Conservation (phyloP, 1,284 basidiomycete genomes). For the Ganoderma meredithae region DNA sequence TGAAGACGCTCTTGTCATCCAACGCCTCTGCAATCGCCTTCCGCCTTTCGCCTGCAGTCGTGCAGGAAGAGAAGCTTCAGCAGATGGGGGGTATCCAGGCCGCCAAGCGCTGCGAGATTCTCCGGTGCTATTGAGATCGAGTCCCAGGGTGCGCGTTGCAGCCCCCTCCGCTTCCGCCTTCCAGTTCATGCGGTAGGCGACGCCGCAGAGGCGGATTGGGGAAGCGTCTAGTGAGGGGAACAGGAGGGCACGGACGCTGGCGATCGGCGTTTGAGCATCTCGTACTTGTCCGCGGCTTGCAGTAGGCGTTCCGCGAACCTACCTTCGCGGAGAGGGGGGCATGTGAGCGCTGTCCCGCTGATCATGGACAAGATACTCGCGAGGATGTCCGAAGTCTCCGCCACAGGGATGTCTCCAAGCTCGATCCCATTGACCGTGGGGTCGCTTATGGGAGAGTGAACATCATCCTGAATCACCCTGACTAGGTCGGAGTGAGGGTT, state of each 20-base stretch:
- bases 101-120: slow-evolving; percentile 24
- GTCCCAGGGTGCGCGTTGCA: slow-evolving; percentile 47
- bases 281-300: slow-evolving; percentile 68
- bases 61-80: slow-evolving; percentile 36
- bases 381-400: slow-evolving; percentile 43
- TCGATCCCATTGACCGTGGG: slow-evolving; percentile 33
- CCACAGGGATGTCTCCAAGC: slow-evolving; percentile 29
- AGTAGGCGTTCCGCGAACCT: slow-evolving; percentile 58
- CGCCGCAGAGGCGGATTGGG: slow-evolving; percentile 58
- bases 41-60: slow-evolving; percentile 27
- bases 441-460: slow-evolving; percentile 51
- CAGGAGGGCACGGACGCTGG: slow-evolving; percentile 57
- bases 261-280: slow-evolving; percentile 61
- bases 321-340: slow-evolving; percentile 54
- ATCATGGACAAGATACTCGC: slow-evolving; percentile 62
- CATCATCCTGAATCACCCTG: slow-evolving; percentile 63
- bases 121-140: slow-evolving; percentile 55
- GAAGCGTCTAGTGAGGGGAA: slow-evolving; percentile 53
- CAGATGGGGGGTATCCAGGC: slow-evolving; percentile 26
- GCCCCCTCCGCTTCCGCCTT: slow-evolving; percentile 56
- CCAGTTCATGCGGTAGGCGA: slow-evolving; percentile 64
- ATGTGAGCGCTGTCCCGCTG: slow-evolving; percentile 55
- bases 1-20: slow-evolving; percentile 31
- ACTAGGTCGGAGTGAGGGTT: slow-evolving; percentile 57
- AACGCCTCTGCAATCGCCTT: slow-evolving; percentile 28